phyloP scores from a whole-genome alignment of 2,329 filamentous ascomycete species.

The Seiridium cupressi region DNA sequence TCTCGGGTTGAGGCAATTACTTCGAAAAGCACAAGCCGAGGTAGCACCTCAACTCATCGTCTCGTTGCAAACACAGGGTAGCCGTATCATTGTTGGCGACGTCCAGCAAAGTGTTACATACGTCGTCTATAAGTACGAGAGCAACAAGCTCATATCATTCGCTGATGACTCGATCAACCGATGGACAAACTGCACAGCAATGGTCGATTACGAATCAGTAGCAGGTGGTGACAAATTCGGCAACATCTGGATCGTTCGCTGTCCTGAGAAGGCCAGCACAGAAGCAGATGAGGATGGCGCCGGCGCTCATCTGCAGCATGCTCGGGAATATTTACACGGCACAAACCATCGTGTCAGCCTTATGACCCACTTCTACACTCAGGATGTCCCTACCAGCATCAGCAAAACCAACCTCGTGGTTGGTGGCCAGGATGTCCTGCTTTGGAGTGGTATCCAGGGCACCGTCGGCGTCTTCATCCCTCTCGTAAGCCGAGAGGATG shows the following conservation, averaged over 20 bases:
- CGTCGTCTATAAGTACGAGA: slow-evolving; percentile 88
- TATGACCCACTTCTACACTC: slow-evolving; percentile 84
- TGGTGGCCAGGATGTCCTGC: slow-evolving; percentile 83
- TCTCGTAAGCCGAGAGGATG: slow-evolving; percentile 86
- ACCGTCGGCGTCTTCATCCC: slow-evolving; percentile 92
- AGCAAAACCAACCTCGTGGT: slow-evolving; percentile 87
- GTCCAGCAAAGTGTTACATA: slow-evolving; percentile 89
- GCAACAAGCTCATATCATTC: slow-evolving; percentile 91
- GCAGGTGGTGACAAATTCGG: slow-evolving; percentile 97
- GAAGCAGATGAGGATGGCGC: slow-evolving; percentile 91
- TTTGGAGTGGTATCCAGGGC: slow-evolving; percentile 94
- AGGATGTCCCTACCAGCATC: slow-evolving; percentile 89
- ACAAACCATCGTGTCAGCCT: slow-evolving; percentile 81
- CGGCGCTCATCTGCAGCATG: slow-evolving; percentile 86
- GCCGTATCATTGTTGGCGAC: slow-evolving; percentile 83
- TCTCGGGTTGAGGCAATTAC: slow-evolving; percentile 85
- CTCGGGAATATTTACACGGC: slow-evolving; percentile 85
- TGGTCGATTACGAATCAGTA: slow-evolving; percentile 97
- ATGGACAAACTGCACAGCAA: slow-evolving; percentile 86
- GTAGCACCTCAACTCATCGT: slow-evolving; percentile 82
- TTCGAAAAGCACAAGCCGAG: slow-evolving; percentile 85
- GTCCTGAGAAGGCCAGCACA: slow-evolving; percentile 79
- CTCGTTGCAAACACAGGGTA: slow-evolving; percentile 85
- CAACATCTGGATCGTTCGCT: slow-evolving; percentile 90
- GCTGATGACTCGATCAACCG: slow-evolving; percentile 85